phyloP scores from a whole-genome alignment of 2,329 filamentous ascomycete genomes.

The Trichoderma endophyticum region DNA sequence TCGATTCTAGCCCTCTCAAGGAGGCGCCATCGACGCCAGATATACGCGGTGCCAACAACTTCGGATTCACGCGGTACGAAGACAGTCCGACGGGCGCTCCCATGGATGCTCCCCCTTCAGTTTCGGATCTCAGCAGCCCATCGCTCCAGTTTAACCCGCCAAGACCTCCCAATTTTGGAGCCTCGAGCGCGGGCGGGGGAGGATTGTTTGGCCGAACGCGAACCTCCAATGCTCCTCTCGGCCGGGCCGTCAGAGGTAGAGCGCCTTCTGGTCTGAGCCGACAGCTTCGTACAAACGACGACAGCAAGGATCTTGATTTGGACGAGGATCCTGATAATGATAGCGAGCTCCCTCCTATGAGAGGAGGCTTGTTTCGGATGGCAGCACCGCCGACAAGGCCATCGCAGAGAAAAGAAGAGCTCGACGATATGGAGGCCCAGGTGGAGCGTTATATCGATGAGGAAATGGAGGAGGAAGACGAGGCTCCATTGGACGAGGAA shows the following conservation, averaged over 20 bases:
- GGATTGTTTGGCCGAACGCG: conserved; percentile 39
- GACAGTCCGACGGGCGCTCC: conserved; percentile 53
- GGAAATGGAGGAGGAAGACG: conserved; percentile 35
- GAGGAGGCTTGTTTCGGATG: conserved; percentile 34
- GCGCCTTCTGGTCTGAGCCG: conserved; percentile 53
- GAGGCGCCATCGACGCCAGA: conserved; percentile 51
- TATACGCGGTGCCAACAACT: conserved; percentile 33
- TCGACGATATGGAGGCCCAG: conserved; percentile 34
- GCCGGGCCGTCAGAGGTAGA: conserved; percentile 45
- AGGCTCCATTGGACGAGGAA: conserved; percentile 37
- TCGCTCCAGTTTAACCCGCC: conserved; percentile 43
- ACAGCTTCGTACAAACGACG: conserved; percentile 34
- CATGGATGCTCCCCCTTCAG: conserved; percentile 49
- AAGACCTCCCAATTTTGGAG: conserved; percentile 41
- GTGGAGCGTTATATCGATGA: conserved; percentile 38
- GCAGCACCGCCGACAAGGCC: conserved; percentile 22
- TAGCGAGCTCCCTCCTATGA: conserved; percentile 32
- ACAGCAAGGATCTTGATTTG: conserved; percentile 28
- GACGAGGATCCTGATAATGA: conserved; percentile 35
- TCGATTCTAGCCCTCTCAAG: conserved; percentile 43
- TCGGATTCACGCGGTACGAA: conserved; percentile 39
- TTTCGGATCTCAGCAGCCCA: conserved; percentile 54
- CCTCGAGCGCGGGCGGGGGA: conserved; percentile 30
- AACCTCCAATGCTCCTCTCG: conserved; percentile 43
- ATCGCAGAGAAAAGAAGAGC: conserved; percentile 25